Evolutionary conservation across 2,329 filamentous ascomycete genomes (phyloP), one percentile per base, ranked within the genome.

Genomic region (Aspergillus udagawae): DNA sequence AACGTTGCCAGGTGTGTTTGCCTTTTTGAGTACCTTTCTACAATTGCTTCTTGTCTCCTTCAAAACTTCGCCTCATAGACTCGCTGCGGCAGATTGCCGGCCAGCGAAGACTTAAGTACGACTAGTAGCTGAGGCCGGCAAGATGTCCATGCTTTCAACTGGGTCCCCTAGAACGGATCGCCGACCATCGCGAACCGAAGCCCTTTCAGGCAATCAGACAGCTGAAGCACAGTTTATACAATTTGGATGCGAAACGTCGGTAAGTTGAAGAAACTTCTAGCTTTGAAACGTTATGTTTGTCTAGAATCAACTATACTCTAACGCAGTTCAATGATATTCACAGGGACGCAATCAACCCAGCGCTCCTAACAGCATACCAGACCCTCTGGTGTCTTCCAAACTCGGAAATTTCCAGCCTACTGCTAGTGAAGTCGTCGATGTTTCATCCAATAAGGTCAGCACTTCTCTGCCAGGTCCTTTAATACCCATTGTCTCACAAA

Each of bases 391-490:
- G 48, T 67, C 65, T 12, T 71, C 70, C 14, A 76, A 70, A 44
- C 61, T 73, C 53, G 72, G 69, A 41, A 72, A 72, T 49, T 58
- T 68, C 12, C 71, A 73, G 52, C 60, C 61, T 41, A 54, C 60
- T 9, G 48, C 60, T 32, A 58, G 52, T 44, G 65, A 67, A 45
- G 62, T 62, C 38, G 60, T 67, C 42, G 68, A 70, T n/a, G 51
- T 54, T 23, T 62, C 59, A n/a, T 67, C 66, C 28, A 69, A 61
- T 61, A 77, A 78, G 75, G 77, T 75, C 63, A 66, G 70, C 60
- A 55, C 59, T 9, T 49, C 51, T 27, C 23, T 41, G 28, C 14
- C 3, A n/a, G 28, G 28, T 21, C 21, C 35, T 57, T 54, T 25
- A 57, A 48, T 44, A 38, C 5, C 2, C 35, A 53, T 44, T 58